These are phyloP conservation scores for Sporothrix brasiliensis DNA, from an alignment of 2,329 filamentous ascomycete species.

Conservation along the genomic window DNA sequence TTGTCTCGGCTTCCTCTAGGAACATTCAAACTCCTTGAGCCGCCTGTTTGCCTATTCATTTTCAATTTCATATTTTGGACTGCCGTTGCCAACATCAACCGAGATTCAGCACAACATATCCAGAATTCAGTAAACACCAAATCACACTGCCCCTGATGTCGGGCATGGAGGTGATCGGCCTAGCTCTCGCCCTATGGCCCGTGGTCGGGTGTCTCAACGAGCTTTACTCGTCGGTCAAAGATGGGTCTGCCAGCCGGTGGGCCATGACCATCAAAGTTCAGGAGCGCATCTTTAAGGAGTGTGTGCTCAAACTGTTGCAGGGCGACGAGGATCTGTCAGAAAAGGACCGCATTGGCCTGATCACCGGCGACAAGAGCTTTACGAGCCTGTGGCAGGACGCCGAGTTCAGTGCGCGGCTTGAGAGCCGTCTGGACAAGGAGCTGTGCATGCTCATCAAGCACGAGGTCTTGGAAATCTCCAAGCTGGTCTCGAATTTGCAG, in stretches of 20 bases:
- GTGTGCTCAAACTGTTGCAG: slow-evolving; percentile 32
- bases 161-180: slow-evolving; percentile 32
- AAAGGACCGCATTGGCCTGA: slow-evolving; percentile 33
- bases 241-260: slow-evolving; percentile 29
- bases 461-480: slow-evolving; percentile 32
- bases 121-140: too few relatives aligned
- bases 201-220: slow-evolving; percentile 31
- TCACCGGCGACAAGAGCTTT: slow-evolving; percentile 32
- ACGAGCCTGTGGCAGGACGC: slow-evolving; percentile 33
- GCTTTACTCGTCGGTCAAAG: slow-evolving; percentile 29
- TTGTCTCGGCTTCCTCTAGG: background rate
- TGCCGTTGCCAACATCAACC: background rate
- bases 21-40: background rate
- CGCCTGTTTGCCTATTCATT: background rate
- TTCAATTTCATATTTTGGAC: background rate
- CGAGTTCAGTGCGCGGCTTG: slow-evolving; percentile 33
- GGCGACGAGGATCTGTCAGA: slow-evolving; percentile 34
- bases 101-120: background rate
- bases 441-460: slow-evolving; percentile 32
- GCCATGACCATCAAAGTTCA: slow-evolving; percentile 34
- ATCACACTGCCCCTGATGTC: slow-evolving; percentile 29
- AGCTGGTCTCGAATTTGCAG: slow-evolving; percentile 25
- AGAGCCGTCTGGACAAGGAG: slow-evolving; percentile 32
- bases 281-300: slow-evolving; percentile 35
- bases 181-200: slow-evolving; percentile 35